These are phyloP conservation scores for Primulina eburnea DNA, from an alignment of 257 asterid species.

Conservation along the genomic window DNA sequence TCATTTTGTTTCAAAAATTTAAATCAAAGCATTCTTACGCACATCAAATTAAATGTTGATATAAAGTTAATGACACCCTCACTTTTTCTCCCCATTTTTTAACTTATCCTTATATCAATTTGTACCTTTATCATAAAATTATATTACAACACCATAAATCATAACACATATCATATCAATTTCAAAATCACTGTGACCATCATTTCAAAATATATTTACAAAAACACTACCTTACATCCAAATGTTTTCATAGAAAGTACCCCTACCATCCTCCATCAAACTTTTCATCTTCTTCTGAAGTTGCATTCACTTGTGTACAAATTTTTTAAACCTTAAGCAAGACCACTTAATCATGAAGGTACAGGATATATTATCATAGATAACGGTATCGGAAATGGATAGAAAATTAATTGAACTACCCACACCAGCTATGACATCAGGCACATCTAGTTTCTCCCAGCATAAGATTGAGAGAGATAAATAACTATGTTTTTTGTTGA, in stretches of 20 bases:
- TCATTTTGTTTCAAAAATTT: too few relatives aligned
- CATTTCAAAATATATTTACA: background rate
- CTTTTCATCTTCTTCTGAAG: background rate
- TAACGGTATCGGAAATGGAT: too few relatives aligned
- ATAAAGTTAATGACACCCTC: too few relatives aligned
- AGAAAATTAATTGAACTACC: too few relatives aligned
- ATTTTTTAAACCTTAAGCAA: background rate
- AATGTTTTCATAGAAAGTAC: background rate
- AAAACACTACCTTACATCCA: background rate
- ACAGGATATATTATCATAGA: background rate
- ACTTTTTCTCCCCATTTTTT: too few relatives aligned
- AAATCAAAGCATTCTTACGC: too few relatives aligned
- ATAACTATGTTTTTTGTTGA: background rate
- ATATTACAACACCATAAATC: background rate
- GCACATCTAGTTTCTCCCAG: too few relatives aligned
- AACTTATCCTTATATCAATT: background rate
- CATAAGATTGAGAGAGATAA: too few relatives aligned
- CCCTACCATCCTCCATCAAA: background rate
- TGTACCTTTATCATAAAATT: too few relatives aligned
- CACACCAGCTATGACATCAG: too few relatives aligned
- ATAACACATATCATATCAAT: background rate
- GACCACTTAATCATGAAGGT: background rate
- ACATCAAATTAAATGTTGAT: too few relatives aligned
- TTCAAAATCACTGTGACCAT: background rate
- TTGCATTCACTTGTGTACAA: background rate